Base-by-base conservation (phyloP, 2,329 filamentous ascomycete species). In the Talaromyces sp. region DNA sequence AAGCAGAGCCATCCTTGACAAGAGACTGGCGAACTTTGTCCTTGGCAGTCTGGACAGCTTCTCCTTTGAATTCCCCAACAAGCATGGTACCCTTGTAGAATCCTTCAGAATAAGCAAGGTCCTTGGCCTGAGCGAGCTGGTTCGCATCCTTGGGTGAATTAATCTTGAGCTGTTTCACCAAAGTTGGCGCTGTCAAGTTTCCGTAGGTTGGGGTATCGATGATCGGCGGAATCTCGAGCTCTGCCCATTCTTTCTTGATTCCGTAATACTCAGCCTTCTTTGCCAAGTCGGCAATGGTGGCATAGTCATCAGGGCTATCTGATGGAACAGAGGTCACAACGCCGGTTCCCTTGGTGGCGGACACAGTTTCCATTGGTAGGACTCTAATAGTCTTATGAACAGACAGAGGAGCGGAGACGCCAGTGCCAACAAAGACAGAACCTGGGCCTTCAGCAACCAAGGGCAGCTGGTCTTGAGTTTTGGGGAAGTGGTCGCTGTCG, bases 261-360 rank as follows among this genome's bases (percentile, higher is more conserved):
- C 90, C 89, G 76, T 99, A 96, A 81, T 91, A 98, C 8, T 96
- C 93, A 0, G 93, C 85, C 81, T 99, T 99, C 83, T 98, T 98
- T 43, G 86, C 86, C 62, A 99, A 84, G 65, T 99, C 95, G 52
- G 85, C 84, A 49, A 93, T 83, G 31, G 92, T 99, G 51, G 92
- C 92, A 75, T 89, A 99, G 73, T 99, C 95, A 72, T 99, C 95
- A 1, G 95, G 91, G 60, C 90, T 96, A 79, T 99, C 95, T 2
- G 92, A 97, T 21, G 95, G 95, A 14, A 99, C 95, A 46, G 86
- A 98, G 1, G 93, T 96, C 55, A 99, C 95, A 43, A 99, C 93
- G 72, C 93, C 95, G 24, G 95, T 99, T 71, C 95, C 95, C 81
- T 99, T 99, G 59, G 89, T 90, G 17, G 91, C 88, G 68, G 95